Evolutionary conservation across 768 basidiomycete species (phyloP), one percentile per base, ranked within the genome.

Genomic region (Leccinum disarticulatum): DNA sequence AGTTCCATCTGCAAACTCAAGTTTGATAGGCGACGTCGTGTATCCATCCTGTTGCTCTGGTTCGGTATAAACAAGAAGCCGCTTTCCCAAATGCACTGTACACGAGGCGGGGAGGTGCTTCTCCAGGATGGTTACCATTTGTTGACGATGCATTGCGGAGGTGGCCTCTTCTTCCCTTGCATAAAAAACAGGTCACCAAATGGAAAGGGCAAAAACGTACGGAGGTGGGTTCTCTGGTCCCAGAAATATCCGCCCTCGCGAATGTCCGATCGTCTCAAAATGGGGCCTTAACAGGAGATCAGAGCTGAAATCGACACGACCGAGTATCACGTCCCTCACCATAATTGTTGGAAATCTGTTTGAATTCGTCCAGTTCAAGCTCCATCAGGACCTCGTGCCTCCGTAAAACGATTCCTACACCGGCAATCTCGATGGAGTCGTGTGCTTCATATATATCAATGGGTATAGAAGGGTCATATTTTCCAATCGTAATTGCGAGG

Each of bases 361-460:
- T 50, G 14, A 73, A 57, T 3, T 75, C 79, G 11, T 77, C 69
- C 13, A 83, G 61, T 1, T 78, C 81, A 46, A 83, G 77, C 9
- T 68, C 65, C 54, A 77, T 68, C 58, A 83, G 64, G 17, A 81
- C 73, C 7, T 68, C 70, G 76, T 78, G 79, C 5, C 66, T 66
- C 81, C 81, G 81, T 3, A 82, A 70, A 65, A 77, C 46, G 73
- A 81, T 43, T 67, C 83, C 79, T 5, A 76, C 75, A 15, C 80
- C 80, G 5, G 73, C 64, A 15, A 74, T 72, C 3, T 72, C 73
- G 43, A 80, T 68, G 25, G 76, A 74, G 3, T 72, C 58, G 14
- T 74, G 77, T 3, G 79, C 74, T 69, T 84, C 83, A 63, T 82
- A 83, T 2, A 83, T 56, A 58, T 78, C 70, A 7, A 80, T 73